Base-by-base conservation (phyloP, 176 grass and related monocot genomes). In the Musa troglodytarum region DNA sequence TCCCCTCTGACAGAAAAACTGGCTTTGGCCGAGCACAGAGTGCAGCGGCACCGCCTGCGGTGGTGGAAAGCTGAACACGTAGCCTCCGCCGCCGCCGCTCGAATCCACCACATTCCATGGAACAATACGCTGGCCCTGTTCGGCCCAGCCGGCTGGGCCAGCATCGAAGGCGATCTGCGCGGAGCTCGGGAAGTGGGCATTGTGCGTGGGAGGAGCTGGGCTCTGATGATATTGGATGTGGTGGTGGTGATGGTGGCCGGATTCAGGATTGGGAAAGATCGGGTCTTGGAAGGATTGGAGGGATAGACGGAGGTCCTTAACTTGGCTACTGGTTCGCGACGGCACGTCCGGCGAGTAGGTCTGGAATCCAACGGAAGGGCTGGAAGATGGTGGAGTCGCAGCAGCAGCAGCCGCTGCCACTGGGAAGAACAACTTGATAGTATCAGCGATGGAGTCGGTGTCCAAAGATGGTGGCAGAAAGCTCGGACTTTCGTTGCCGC, bases 371-470 rank as follows among this genome's bases (percentile, higher is more conserved):
- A 92, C 83, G 63, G 90, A 76, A 14, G 86, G 81, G 16, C 88
- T 85, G 3, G 87, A 83, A 52, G 82, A 81, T 13, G 82, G 66
- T 5, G 86, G 81, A 2, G 80, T 82, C 43, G 91, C 78, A 13
- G 87, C 68, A 0, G 87, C 74, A 1, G 89, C 80, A 8, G 65
- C 22, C 71, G 79, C 88, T 12, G 71, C 90, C 73, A 94, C 81
- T 49, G 96, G 96, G 63, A 99, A 99, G 81, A 99, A 99, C 0
- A 91, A 99, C 80, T 94, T 95, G 86, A 99, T 99, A 54, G 96
- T 99, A 85, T 99, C 96, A 0, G 96, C 88, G 62, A 99, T 95
- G 71, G 88, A 82, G 68, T 99, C 91, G 19, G 96, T 89, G 82
- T 99, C 91, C 63, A 99, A 76, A 52, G 96, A 92, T 53, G 88